Conservation (phyloP, 768 basidiomycete genomes). For the Termitomyces bulborhizus region DNA sequence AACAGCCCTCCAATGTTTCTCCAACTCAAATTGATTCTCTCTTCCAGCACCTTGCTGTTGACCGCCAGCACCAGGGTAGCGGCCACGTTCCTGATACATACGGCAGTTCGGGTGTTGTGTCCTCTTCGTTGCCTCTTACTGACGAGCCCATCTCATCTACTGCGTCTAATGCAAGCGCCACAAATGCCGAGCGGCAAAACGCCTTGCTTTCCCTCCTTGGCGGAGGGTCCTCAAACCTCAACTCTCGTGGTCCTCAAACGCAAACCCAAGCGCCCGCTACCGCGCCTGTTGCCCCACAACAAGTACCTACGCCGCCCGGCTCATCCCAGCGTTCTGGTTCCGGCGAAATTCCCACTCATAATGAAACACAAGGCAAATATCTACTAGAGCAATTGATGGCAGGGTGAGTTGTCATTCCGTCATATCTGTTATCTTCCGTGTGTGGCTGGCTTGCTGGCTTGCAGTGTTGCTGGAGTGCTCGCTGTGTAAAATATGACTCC, state of each 20-base stretch:
- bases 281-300: constrained; percentile 35
- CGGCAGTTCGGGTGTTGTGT: constrained; percentile 27
- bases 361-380: constrained; percentile 66
- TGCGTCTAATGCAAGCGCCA: constrained; percentile 33
- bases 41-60: constrained; percentile 48
- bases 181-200: constrained; percentile 63
- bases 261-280: constrained; percentile 9
- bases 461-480: background rate
- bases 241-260: constrained; percentile 18
- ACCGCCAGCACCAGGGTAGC: constrained; percentile 25
- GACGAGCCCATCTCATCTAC: constrained; percentile 40
- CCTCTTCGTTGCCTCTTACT: constrained; percentile 37
- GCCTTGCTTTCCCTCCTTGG: constrained; percentile 69
- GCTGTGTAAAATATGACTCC: background rate
- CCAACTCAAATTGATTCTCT: constrained; percentile 63
- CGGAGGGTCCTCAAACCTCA: constrained; percentile 22
- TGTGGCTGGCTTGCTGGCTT: background rate
- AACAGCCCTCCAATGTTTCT: constrained; percentile 39
- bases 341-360: constrained; percentile 45
- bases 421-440: constrained; percentile 2
- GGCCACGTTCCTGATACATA: constrained; percentile 20
- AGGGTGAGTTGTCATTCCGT: constrained; percentile 44
- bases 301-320: constrained; percentile 66
- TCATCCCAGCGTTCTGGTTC: constrained; percentile 50
- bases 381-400: constrained; percentile 78